Base-by-base conservation (phyloP, 1,139 yeast genomes). In the Suhomyces terraborum region DNA sequence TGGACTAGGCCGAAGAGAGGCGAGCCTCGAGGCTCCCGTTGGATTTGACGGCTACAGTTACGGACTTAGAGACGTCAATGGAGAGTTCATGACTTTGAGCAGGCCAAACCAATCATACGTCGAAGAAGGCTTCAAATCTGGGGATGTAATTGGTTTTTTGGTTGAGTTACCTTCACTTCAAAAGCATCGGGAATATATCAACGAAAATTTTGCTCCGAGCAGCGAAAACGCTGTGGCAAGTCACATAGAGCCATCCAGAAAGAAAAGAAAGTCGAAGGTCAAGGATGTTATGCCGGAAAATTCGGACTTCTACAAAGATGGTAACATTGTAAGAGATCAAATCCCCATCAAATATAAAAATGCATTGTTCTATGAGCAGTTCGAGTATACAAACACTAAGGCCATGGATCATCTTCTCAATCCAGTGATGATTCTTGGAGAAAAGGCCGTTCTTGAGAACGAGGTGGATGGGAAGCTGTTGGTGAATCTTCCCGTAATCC, bases 41-140 rank as follows among this genome's bases (percentile, higher is more conserved):
- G 99, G 99, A 4, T 88, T 80, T 56, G 98, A 93, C 61, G 94
- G 91, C 0, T 93, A 89, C 63, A 93, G 97, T 0, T 93, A 94
- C 60, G 97, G 96, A 1, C 57, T 93, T 8, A 70, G 98, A 45
- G 98, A 91, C 62, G 75, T 77, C 25, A 74, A 75, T n/a, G 95
- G 98, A 1, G 86, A 87, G 48, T 79, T 78, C 29, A 74, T 93
- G 33, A 95, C 93, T 47, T 62, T 85, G 32, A 82, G 93, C 48
- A 71, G 94, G 36, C 88, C 91, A 0, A 62, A 66, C 33, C 71
- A 70, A 17, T 77, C 79, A n/a, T 42, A 37, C 8, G 49, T 58
- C 2, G 62, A 59, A 28, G 59, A 54, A 6, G 81, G 85, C 3
- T 80, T 91, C 53, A 64, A 66, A 23, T 64, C 81, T 0, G 97